Conservation (phyloP, 2,329 filamentous ascomycete genomes). For the Alternaria brassicae region DNA sequence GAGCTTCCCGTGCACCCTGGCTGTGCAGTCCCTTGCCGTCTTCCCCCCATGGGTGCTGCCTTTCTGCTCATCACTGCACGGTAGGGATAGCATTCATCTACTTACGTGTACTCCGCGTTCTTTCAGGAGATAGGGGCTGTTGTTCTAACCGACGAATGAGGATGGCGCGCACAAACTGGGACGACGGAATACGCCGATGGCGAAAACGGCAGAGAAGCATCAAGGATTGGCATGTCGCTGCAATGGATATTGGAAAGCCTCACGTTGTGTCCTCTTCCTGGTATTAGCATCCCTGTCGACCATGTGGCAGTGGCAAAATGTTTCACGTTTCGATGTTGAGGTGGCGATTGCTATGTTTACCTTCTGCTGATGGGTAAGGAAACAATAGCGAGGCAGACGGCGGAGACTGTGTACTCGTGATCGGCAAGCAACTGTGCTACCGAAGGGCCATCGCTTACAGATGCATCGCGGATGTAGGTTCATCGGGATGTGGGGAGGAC, state of each 20-base stretch:
- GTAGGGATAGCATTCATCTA: not conserved
- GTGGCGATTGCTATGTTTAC: slow-evolving; percentile 12
- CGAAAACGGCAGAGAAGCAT: slow-evolving; percentile 5
- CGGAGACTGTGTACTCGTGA: not conserved
- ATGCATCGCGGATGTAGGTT: slow-evolving; percentile 5
- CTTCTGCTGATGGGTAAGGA: not conserved
- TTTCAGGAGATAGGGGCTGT: slow-evolving; percentile 1
- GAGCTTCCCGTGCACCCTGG: not conserved
- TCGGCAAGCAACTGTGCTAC: not conserved
- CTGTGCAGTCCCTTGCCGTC: slow-evolving; percentile 4
- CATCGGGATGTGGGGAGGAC: slow-evolving; percentile 8
- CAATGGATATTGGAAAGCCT: slow-evolving; percentile 10
- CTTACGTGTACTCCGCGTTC: slow-evolving; percentile 9
- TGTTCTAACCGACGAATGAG: not conserved
- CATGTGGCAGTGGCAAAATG: slow-evolving; percentile 17
- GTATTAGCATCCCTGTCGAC: slow-evolving; percentile 6
- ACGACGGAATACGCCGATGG: slow-evolving; percentile 9
- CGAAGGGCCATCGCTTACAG: slow-evolving; percentile 1
- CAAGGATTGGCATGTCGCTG: slow-evolving; percentile 10
- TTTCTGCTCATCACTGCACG: slow-evolving; percentile 1
- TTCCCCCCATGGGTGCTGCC: slow-evolving; percentile 1
- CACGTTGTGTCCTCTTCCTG: not conserved
- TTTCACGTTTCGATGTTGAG: slow-evolving; percentile 1
- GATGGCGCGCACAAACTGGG: not conserved
- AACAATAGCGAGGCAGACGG: not conserved